Evolutionary conservation across 352 stramenopile genomes (phyloP).

Genomic region (Blastocystis hominis): DNA sequence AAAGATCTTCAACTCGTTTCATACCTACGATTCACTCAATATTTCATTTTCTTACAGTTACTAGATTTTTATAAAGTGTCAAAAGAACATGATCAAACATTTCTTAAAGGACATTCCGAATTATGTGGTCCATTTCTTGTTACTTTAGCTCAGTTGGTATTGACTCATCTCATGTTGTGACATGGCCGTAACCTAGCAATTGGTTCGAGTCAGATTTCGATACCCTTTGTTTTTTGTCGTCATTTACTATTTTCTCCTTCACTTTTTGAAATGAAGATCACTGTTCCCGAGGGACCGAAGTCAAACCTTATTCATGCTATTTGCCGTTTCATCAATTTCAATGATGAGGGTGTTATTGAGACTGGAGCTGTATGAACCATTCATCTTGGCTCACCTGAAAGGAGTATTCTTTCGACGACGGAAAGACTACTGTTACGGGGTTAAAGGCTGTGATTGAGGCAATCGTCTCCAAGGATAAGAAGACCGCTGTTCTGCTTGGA

Average conservation of each 20-base stretch:
- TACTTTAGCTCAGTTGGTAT: too few relatives aligned
- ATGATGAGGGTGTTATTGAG: slow-evolving; percentile 31
- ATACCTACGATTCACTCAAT: too few relatives aligned
- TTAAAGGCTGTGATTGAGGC: slow-evolving; percentile 24
- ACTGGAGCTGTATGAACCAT: background rate
- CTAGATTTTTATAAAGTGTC: too few relatives aligned
- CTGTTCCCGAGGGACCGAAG: slow-evolving; percentile 30
- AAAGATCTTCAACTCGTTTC: too few relatives aligned
- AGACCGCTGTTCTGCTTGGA: slow-evolving; percentile 21
- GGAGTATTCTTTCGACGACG: slow-evolving; percentile 27
- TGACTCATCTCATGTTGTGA: too few relatives aligned
- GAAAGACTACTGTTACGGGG: slow-evolving; percentile 25
- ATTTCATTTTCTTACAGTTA: too few relatives aligned
- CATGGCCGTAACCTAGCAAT: too few relatives aligned
- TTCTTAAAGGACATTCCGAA: too few relatives aligned
- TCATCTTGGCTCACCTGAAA: background rate
- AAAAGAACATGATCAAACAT: too few relatives aligned
- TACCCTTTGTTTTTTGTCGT: background rate
- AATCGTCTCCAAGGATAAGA: slow-evolving; percentile 49
- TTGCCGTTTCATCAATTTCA: slow-evolving; percentile 27
- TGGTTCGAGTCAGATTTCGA: too few relatives aligned
- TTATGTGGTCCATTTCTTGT: too few relatives aligned
- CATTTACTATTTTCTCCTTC: background rate
- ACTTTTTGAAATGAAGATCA: slow-evolving; percentile 25
- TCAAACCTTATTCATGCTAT: background rate